Percentiles rank a stretch among this genome's conserved stretches.
Conservation (phyloP, 2,329 filamentous ascomycete genomes). For the Mollisia scopiformis region DNA sequence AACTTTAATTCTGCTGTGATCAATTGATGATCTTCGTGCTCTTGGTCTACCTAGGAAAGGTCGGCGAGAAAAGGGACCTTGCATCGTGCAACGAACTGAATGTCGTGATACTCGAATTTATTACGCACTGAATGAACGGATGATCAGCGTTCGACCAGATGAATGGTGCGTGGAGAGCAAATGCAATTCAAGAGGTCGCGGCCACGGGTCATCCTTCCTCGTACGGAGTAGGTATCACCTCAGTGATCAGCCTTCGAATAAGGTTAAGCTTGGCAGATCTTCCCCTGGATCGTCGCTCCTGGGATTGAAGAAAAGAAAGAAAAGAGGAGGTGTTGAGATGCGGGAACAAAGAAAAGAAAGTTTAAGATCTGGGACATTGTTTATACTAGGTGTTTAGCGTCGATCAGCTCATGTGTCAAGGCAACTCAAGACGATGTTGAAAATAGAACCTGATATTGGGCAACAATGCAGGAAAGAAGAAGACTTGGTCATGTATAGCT, state of each 20-base stretch:
- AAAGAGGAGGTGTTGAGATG: background rate
- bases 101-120: background rate
- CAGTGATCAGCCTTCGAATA: background rate
- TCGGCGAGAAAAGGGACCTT: conserved; percentile 13
- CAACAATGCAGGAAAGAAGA: background rate
- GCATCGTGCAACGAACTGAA: conserved; percentile 6
- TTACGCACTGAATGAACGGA: no score
- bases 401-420: background rate
- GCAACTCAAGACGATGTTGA: background rate
- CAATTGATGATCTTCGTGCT: background rate
- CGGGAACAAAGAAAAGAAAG: background rate
- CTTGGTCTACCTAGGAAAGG: conserved; percentile 1
- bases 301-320: background rate
- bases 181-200: no score
- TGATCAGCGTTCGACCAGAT: no score
- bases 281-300: background rate
- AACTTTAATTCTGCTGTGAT: conserved; percentile 6
- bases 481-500: background rate
- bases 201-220: background rate
- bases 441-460: background rate
- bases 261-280: background rate
- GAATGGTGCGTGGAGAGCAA: no score
- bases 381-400: background rate
- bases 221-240: background rate
- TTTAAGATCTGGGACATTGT: background rate